Conservation (phyloP, 2,329 filamentous ascomycete genomes). For the Aspergillus fischeri region DNA sequence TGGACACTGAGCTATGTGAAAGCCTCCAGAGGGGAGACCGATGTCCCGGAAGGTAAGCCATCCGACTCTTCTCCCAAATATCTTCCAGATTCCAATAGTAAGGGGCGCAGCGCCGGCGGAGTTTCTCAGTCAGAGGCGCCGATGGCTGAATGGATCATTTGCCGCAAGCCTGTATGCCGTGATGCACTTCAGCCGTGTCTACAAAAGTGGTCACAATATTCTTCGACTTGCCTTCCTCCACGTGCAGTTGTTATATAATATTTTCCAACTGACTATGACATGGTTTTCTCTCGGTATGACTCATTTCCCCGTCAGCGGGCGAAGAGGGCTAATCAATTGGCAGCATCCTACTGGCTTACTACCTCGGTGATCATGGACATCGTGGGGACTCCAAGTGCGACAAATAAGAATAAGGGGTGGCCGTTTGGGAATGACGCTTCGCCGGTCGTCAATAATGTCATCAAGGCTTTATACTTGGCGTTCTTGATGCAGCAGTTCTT, state of each 20-base stretch:
- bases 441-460: constrained; percentile 82
- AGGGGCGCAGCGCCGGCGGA: constrained; percentile 76
- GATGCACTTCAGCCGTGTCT: constrained; percentile 98
- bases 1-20: constrained; percentile 99
- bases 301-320: constrained; percentile 11
- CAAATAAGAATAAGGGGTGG: constrained; percentile 63
- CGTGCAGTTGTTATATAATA: constrained; percentile 92
- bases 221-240: constrained; percentile 99
- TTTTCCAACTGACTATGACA: constrained; percentile 79
- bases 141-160: constrained; percentile 99
- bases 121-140: constrained; percentile 95
- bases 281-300: constrained; percentile 68
- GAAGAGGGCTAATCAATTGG: constrained; percentile 29
- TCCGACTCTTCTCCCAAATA: too few relatives aligned
- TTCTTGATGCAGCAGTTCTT: constrained; percentile 95
- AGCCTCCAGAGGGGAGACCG: constrained; percentile 96
- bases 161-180: constrained; percentile 94
- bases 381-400: constrained; percentile 66
- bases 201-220: constrained; percentile 96
- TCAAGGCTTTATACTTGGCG: constrained; percentile 88
- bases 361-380: constrained; percentile 98
- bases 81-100: too few relatives aligned
- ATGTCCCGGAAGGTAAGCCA: constrained; percentile 92
- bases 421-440: constrained; percentile 86
- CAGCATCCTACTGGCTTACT: constrained; percentile 94